Evolutionary conservation across 2,329 filamentous ascomycete species (phyloP).

Genomic region (Microsporum canis): DNA sequence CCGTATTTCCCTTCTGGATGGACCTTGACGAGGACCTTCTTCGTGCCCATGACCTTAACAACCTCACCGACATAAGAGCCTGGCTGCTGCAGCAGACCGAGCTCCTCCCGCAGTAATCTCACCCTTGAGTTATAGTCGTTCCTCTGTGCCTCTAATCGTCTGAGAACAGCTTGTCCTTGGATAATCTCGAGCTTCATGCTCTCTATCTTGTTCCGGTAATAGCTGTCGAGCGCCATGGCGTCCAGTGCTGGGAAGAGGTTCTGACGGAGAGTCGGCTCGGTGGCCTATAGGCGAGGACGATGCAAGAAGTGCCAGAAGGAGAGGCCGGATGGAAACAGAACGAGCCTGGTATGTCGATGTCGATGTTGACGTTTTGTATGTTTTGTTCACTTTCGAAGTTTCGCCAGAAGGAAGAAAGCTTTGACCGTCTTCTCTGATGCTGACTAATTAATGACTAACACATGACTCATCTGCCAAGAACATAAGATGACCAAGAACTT

Average conservation of each 20-base stretch:
- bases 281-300: background rate
- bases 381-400: background rate
- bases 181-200: conserved; percentile 99
- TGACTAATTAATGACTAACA: background rate
- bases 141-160: conserved; percentile 89
- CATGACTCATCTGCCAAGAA: background rate
- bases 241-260: conserved; percentile 11
- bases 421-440: background rate
- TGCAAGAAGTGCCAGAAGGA: background rate
- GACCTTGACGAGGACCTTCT: conserved; percentile 98
- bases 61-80: conserved; percentile 98
- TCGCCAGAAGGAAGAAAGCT: background rate
- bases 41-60: conserved; percentile 99
- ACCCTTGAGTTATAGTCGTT: conserved; percentile 99
- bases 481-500: background rate
- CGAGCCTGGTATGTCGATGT: background rate
- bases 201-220: conserved; percentile 99
- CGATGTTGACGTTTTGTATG: background rate
- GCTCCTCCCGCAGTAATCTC: conserved; percentile 84
- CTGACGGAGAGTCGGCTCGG: background rate
- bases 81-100: conserved; percentile 89
- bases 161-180: conserved; percentile 89
- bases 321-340: background rate
- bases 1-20: conserved; percentile 99
- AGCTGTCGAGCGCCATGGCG: conserved; percentile 96